Evolutionary conservation across 768 basidiomycete genomes (phyloP).

Genomic region (Clitopilus passeckerianus): DNA sequence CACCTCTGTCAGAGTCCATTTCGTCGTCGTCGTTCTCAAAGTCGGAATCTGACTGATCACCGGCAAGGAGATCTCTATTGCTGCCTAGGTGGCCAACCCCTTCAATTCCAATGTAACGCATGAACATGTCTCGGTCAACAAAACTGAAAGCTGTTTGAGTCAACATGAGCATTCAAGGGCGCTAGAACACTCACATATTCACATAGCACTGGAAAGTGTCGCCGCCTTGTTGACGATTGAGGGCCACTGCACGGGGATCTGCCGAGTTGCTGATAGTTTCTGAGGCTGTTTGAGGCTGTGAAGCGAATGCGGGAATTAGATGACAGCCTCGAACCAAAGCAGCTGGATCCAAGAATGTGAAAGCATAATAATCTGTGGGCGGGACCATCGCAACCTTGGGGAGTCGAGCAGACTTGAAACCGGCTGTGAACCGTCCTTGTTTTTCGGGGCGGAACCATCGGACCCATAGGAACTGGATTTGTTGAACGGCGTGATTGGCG

Average conservation of each 20-base stretch:
- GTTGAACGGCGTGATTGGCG: background rate
- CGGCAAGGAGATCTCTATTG: too few relatives aligned
- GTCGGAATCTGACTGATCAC: too few relatives aligned
- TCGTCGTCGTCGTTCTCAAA: too few relatives aligned
- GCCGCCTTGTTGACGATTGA: too few relatives aligned
- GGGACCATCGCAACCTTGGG: background rate
- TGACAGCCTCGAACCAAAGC: slow-evolving; percentile 20
- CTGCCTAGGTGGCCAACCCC: background rate
- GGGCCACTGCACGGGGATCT: background rate
- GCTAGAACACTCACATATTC: slow-evolving; percentile 16
- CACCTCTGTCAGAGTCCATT: too few relatives aligned
- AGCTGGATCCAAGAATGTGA: slow-evolving; percentile 9
- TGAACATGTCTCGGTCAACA: background rate
- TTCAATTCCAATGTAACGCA: background rate
- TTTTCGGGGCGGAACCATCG: slow-evolving; percentile 33
- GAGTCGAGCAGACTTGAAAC: background rate
- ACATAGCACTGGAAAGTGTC: slow-evolving; percentile 27
- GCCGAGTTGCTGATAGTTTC: background rate
- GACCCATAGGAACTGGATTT: slow-evolving; percentile 31
- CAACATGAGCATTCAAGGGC: background rate
- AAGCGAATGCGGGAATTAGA: slow-evolving; percentile 22
- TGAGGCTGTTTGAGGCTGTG: slow-evolving; percentile 6
- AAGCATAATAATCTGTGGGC: slow-evolving; percentile 3
- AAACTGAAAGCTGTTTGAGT: background rate
- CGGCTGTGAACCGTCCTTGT: slow-evolving; percentile 9